Percentiles rank a stretch among this genome's conserved stretches.
These are phyloP conservation scores for Teunomyces gatunensis DNA, from an alignment of 805 yeast genomes.

Conservation along the genomic window DNA sequence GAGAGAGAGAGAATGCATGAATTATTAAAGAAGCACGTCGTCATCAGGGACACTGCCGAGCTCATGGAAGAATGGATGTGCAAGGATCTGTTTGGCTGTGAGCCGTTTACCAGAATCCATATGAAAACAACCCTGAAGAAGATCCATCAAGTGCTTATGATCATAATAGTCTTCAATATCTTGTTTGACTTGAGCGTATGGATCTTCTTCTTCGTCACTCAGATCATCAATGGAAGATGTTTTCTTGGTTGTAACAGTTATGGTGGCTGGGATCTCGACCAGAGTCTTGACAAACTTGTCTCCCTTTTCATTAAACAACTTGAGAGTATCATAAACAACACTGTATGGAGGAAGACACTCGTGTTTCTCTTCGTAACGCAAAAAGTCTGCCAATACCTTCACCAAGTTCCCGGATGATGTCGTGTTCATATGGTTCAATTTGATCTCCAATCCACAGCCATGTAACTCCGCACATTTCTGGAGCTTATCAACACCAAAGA, in stretches of 20 bases:
- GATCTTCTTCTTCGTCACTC: slow-evolving; percentile 12
- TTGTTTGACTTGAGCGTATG: slow-evolving; percentile 14
- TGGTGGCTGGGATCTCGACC: not conserved
- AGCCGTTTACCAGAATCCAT: slow-evolving; percentile 57
- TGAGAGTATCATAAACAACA: slow-evolving; percentile 64
- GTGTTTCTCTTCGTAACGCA: slow-evolving; percentile 45
- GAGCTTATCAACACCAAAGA: slow-evolving; percentile 76
- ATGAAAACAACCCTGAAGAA: slow-evolving; percentile 56
- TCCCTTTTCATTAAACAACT: slow-evolving; percentile 41
- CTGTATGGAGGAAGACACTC: slow-evolving; percentile 69
- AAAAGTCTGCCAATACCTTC: slow-evolving; percentile 26
- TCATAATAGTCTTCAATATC: slow-evolving; percentile 32
- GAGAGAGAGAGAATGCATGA: not conserved
- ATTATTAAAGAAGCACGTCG: slow-evolving; percentile 21
- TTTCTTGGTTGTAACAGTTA: too few relatives aligned
- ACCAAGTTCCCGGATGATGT: slow-evolving; percentile 28
- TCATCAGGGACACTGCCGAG: slow-evolving; percentile 28
- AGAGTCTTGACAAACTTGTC: slow-evolving; percentile 27
- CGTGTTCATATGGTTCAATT: slow-evolving; percentile 17
- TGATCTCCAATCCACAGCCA: slow-evolving; percentile 78
- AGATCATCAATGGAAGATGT: not conserved
- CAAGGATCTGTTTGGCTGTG: slow-evolving; percentile 56
- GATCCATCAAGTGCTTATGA: slow-evolving; percentile 49
- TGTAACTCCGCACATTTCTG: slow-evolving; percentile 78
- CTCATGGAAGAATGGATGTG: slow-evolving; percentile 59